phyloP scores from a whole-genome alignment of 129 eudicot genomes.

The Flaveria sonorensis region DNA sequence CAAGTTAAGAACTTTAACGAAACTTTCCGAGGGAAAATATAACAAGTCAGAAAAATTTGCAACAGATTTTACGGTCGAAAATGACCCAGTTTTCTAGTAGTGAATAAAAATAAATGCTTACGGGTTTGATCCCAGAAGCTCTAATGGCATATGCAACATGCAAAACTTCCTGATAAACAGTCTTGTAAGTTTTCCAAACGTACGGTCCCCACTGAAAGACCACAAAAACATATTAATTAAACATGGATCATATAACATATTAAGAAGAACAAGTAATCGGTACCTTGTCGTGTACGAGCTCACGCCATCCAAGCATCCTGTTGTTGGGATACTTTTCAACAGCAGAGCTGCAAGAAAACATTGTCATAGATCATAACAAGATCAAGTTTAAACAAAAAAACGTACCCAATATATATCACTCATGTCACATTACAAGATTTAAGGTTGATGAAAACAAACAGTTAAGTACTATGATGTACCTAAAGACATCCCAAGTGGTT shows the following conservation, averaged over 20 bases:
- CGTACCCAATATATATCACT: too few relatives aligned
- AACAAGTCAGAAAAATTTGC: too few relatives aligned
- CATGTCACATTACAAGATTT: neutral
- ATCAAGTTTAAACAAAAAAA: too few relatives aligned
- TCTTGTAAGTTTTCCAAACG: constrained; percentile 81
- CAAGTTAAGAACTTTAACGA: too few relatives aligned
- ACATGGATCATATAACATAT: neutral
- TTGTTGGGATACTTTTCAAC: constrained; percentile 53
- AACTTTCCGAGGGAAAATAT: too few relatives aligned
- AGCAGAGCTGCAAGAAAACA: constrained; percentile 40
- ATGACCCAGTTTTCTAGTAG: too few relatives aligned
- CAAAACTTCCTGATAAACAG: constrained; percentile 70
- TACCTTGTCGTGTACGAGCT: constrained; percentile 58
- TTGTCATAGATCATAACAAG: too few relatives aligned
- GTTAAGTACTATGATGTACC: constrained; percentile 39
- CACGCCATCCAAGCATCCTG: constrained; percentile 94
- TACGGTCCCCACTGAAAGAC: constrained; percentile 78
- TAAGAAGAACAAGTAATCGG: neutral
- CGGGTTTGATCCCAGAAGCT: constrained; percentile 73
- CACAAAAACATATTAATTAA: neutral
- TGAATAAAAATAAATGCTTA: constrained; percentile 38
- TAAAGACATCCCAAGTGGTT: constrained; percentile 81
- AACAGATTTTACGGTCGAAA: too few relatives aligned
- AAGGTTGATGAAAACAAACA: too few relatives aligned
- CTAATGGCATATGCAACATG: constrained; percentile 70